Percentiles rank a stretch among this genome's conserved stretches.
Evolutionary conservation across 768 basidiomycete genomes (phyloP).

Genomic region (Lactarius hengduanensis): DNA sequence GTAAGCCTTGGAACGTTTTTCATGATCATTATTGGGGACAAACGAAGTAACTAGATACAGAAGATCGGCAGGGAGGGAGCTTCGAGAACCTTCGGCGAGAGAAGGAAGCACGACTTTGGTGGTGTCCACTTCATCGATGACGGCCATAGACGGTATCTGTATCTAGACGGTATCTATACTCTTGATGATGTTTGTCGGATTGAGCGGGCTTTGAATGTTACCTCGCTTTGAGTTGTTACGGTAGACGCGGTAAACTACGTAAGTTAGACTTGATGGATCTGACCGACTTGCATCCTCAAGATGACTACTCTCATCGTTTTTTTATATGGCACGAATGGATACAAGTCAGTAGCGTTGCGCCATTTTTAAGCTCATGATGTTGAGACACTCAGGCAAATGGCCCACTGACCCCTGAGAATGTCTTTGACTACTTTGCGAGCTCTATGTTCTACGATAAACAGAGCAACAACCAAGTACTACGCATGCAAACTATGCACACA

Average conservation of each 20-base stretch:
- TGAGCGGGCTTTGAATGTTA: background rate
- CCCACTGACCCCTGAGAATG: constrained; percentile 70
- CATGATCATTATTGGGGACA: constrained; percentile 18
- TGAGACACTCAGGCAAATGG: constrained; percentile 59
- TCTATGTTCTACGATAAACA: constrained; percentile 96
- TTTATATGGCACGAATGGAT: constrained; percentile 94
- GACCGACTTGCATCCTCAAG: constrained; percentile 70
- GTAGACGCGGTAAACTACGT: constrained; percentile 36
- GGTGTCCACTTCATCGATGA: constrained; percentile 17
- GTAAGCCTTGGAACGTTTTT: constrained; percentile 62
- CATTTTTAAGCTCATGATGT: constrained; percentile 8
- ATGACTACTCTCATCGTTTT: constrained; percentile 79
- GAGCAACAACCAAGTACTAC: constrained; percentile 87
- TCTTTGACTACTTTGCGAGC: constrained; percentile 85
- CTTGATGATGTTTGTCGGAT: background rate
- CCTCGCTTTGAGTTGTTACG: too few species aligned
- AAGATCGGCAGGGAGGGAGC: constrained; percentile 28
- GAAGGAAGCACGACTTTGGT: background rate
- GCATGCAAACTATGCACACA: constrained; percentile 91
- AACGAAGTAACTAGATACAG: constrained; percentile 27
- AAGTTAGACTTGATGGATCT: constrained; percentile 42
- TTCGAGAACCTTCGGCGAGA: background rate
- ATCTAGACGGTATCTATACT: background rate
- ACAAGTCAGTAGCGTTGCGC: constrained; percentile 46
- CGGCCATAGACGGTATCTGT: constrained; percentile 12